These are phyloP conservation scores for Ammopiptanthus mongolicus DNA, from an alignment of 306 rosid species.

Conservation along the genomic window DNA sequence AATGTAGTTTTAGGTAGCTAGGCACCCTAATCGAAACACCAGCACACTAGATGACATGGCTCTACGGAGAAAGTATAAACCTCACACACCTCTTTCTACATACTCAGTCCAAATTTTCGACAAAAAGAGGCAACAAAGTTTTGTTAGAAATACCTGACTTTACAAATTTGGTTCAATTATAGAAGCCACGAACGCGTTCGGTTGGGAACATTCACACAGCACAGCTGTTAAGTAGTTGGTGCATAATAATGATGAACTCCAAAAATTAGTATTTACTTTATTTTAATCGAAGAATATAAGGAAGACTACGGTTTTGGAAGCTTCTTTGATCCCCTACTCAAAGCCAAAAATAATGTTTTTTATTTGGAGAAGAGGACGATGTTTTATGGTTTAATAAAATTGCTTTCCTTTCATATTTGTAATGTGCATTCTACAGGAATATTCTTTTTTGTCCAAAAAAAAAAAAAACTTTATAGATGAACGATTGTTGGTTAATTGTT, in stretches of 20 bases:
- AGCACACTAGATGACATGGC: neutral
- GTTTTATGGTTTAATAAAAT: neutral
- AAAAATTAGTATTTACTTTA: conserved; percentile 13
- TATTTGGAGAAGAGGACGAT: neutral
- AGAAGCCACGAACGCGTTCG: conserved; percentile 24
- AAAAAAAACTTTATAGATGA: too few relatives aligned
- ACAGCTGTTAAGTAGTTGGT: conserved; percentile 35
- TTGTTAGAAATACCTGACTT: neutral
- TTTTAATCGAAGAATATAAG: conserved; percentile 6
- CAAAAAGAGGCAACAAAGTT: neutral
- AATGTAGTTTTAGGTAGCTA: neutral
- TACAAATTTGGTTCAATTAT: conserved; percentile 14
- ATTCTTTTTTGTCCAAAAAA: too few relatives aligned
- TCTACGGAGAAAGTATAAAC: neutral
- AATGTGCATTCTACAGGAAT: neutral
- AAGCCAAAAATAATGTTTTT: neutral
- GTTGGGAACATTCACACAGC: conserved; percentile 13
- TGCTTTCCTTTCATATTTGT: neutral
- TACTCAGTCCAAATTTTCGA: neutral
- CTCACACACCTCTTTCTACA: neutral
- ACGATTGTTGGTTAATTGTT: neutral
- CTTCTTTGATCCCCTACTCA: conserved; percentile 18
- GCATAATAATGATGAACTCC: conserved; percentile 1
- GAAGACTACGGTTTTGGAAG: conserved; percentile 17
- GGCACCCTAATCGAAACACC: neutral